These are phyloP conservation scores for Henningerozyma blattae DNA, from an alignment of 805 yeast genomes.

Conservation along the genomic window DNA sequence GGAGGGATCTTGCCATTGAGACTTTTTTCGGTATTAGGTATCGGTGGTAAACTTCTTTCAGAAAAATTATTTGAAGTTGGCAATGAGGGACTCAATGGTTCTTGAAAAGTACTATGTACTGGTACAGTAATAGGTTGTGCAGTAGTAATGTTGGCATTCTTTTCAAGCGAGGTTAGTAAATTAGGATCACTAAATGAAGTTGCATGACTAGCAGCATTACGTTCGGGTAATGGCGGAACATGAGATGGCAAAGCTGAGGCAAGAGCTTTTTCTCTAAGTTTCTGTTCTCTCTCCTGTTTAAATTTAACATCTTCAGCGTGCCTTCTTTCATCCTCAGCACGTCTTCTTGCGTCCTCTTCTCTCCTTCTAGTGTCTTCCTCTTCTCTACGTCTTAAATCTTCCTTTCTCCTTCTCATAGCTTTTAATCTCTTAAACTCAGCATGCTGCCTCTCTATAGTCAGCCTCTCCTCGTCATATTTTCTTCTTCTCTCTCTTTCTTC, in stretches of 20 bases:
- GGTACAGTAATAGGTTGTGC: no score
- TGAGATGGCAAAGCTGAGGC: background rate
- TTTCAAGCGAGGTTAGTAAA: no score
- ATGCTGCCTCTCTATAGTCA: background rate
- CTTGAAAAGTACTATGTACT: no score
- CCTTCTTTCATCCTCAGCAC: background rate
- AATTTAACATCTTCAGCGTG: background rate
- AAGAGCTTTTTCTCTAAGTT: no score
- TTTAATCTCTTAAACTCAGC: background rate
- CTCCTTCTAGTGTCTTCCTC: background rate
- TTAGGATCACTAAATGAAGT: no score
- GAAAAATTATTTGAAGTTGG: no score
- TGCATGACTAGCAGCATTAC: no score
- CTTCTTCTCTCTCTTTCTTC: background rate
- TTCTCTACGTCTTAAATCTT: background rate
- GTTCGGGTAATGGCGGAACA: background rate
- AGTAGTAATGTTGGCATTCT: no score
- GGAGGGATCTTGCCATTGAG: no score
- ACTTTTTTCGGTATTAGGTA: no score
- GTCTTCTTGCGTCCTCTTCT: background rate
- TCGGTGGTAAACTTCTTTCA: no score
- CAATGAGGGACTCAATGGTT: no score
- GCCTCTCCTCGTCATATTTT: background rate
- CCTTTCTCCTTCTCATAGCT: background rate
- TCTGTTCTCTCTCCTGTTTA: background rate